Percentiles rank a stretch among this genome's conserved stretches.
Conservation (phyloP, 257 asterid genomes). For the Primulina eburnea region DNA sequence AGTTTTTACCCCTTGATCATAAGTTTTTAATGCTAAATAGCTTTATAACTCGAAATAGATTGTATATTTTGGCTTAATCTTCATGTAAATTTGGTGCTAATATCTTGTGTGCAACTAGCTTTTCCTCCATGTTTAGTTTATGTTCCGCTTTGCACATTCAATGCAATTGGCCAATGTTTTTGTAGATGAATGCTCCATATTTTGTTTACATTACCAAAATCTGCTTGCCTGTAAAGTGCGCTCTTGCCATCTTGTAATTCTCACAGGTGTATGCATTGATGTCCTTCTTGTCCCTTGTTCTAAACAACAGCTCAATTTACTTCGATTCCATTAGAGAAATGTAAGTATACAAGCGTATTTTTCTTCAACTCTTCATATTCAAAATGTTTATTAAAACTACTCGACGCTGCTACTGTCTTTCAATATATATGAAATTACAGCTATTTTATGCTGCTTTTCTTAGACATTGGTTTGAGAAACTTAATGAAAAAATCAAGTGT, state of each 20-base stretch:
- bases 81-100: no score
- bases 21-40: no score
- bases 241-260: conserved; percentile 25
- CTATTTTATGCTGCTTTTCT: not conserved
- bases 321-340: conserved; percentile 89
- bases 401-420: conserved; percentile 4
- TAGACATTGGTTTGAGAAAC: not conserved
- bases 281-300: conserved; percentile 84
- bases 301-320: conserved; percentile 69
- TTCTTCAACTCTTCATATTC: conserved; percentile 10
- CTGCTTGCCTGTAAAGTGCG: conserved; percentile 17
- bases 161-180: conserved; percentile 1
- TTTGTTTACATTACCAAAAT: conserved; percentile 18
- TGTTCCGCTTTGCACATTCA: not conserved
- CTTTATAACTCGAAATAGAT: no score
- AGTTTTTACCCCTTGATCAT: no score
- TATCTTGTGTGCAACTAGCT: no score
- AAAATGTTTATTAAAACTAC: not conserved
- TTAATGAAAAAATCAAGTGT: not conserved
- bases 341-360: conserved; percentile 46
- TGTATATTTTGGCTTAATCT: no score
- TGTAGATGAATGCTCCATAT: conserved; percentile 7
- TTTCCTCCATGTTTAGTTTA: not conserved
- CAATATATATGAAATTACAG: not conserved
- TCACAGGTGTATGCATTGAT: conserved; percentile 89